These are phyloP conservation scores for Murraya paniculata DNA, from an alignment of 345 rosid species.

Conservation along the genomic window DNA sequence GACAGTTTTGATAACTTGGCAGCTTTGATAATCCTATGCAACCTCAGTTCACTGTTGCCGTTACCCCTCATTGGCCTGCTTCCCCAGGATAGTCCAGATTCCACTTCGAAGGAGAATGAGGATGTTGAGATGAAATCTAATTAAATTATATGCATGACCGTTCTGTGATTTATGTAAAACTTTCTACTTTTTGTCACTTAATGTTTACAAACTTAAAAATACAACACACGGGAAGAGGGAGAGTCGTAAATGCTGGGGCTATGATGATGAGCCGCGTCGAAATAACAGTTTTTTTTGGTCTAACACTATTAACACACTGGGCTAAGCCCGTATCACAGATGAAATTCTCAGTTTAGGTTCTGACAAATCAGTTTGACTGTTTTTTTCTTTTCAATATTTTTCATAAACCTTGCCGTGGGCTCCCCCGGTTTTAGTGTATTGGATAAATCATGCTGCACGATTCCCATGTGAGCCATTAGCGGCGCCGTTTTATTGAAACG, in stretches of 20 bases:
- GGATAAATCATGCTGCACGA: background rate
- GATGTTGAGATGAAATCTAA: slow-evolving; percentile 79
- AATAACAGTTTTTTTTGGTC: background rate
- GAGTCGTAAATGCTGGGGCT: background rate
- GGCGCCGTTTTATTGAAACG: background rate
- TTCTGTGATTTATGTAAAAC: background rate
- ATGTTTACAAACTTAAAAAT: background rate
- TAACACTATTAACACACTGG: background rate
- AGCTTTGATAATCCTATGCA: slow-evolving; percentile 72
- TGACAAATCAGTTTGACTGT: too few relatives aligned
- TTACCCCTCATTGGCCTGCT: slow-evolving; percentile 88
- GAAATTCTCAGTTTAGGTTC: too few relatives aligned
- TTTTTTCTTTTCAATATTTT: too few relatives aligned
- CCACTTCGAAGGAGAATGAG: slow-evolving; percentile 34
- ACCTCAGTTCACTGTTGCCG: slow-evolving; percentile 93
- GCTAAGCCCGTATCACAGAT: background rate
- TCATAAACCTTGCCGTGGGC: too few relatives aligned
- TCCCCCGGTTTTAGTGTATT: background rate
- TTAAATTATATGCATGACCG: slow-evolving; percentile 24
- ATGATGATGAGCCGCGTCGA: background rate
- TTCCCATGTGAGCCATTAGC: background rate
- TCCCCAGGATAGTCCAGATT: slow-evolving; percentile 48
- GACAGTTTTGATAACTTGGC: slow-evolving; percentile 73
- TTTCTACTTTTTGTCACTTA: background rate
- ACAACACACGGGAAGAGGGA: background rate